A percentile compares a stretch with the other conserved stretches of the same genome.
Conservation (phyloP, 2,329 filamentous ascomycete genomes). For the Dothideomycetes sp. region DNA sequence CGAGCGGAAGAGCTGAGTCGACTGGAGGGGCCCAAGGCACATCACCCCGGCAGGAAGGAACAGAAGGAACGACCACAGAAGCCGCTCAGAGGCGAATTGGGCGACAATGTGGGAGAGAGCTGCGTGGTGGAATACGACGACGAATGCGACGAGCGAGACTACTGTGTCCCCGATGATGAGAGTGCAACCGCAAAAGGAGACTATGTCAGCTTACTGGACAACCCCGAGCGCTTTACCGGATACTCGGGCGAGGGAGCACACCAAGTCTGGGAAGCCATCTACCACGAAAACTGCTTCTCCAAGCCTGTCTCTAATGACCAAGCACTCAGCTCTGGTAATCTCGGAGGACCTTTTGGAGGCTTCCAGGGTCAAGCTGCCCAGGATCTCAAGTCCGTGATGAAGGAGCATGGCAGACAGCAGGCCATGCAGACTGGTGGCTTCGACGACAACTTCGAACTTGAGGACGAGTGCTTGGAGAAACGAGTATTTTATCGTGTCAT, state of each 20-base stretch:
- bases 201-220: slow-evolving; percentile 88
- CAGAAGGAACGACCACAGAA: slow-evolving; percentile 60
- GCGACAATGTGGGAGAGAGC: slow-evolving; percentile 81
- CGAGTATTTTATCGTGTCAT: slow-evolving; percentile 95
- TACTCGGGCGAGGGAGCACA: slow-evolving; percentile 75
- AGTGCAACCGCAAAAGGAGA: slow-evolving; percentile 77
- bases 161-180: slow-evolving; percentile 93
- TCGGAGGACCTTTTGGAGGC: slow-evolving; percentile 22
- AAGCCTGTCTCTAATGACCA: slow-evolving; percentile 21
- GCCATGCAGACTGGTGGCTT: slow-evolving; percentile 37
- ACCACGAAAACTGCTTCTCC: slow-evolving; percentile 91
- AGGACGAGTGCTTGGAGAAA: slow-evolving; percentile 94
- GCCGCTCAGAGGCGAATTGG: slow-evolving; percentile 72
- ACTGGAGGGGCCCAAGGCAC: slow-evolving; percentile 80
- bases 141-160: slow-evolving; percentile 92
- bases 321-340: slow-evolving; percentile 14
- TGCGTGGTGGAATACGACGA: slow-evolving; percentile 97
- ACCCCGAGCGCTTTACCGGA: slow-evolving; percentile 91
- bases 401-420: slow-evolving; percentile 48
- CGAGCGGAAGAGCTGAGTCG: slow-evolving; percentile 84
- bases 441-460: slow-evolving; percentile 58
- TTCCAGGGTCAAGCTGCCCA: slow-evolving; percentile 44
- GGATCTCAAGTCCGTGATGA: slow-evolving; percentile 50
- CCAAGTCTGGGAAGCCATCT: slow-evolving; percentile 94
- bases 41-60: slow-evolving; percentile 67